These are phyloP conservation scores for Podospora pseudocomata DNA, from an alignment of 495 filamentous ascomycete species.

Conservation along the genomic window DNA sequence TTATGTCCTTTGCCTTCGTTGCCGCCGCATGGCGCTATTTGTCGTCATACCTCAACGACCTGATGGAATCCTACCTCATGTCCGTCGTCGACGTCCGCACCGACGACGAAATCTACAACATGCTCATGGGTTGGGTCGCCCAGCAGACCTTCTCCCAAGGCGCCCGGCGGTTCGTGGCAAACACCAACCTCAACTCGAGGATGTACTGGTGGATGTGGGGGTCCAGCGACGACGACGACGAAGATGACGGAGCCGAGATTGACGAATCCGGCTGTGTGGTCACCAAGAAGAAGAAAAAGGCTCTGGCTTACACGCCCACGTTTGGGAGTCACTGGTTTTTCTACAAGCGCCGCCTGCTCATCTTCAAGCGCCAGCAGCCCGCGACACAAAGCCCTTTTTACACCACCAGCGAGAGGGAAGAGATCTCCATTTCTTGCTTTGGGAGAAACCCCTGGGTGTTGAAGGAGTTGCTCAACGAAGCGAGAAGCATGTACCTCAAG, in stretches of 20 bases:
- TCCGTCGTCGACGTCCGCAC: slow-evolving; percentile 61
- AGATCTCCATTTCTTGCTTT: slow-evolving; percentile 61
- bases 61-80: slow-evolving; percentile 48
- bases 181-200: slow-evolving; percentile 47
- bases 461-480: slow-evolving; percentile 64
- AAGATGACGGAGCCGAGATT: slow-evolving; percentile 47
- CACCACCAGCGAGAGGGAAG: slow-evolving; percentile 47
- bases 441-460: slow-evolving; percentile 63
- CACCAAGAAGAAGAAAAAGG: slow-evolving; percentile 52
- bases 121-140: slow-evolving; percentile 67
- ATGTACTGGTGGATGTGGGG: slow-evolving; percentile 45
- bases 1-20: slow-evolving; percentile 51
- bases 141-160: slow-evolving; percentile 55
- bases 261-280: slow-evolving; percentile 23
- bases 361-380: slow-evolving; percentile 50
- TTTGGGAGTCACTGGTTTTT: slow-evolving; percentile 65
- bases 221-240: slow-evolving; percentile 42
- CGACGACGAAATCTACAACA: slow-evolving; percentile 66
- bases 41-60: slow-evolving; percentile 39
- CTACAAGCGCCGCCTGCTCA: slow-evolving; percentile 54
- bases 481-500: slow-evolving; percentile 53
- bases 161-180: slow-evolving; percentile 59
- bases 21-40: slow-evolving; percentile 51
- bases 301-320: slow-evolving; percentile 59
- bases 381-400: slow-evolving; percentile 28